Percentiles rank a stretch among this genome's conserved stretches.
These are phyloP conservation scores for Yarrowia alimentaria DNA, from an alignment of 805 yeast species.

Conservation along the genomic window DNA sequence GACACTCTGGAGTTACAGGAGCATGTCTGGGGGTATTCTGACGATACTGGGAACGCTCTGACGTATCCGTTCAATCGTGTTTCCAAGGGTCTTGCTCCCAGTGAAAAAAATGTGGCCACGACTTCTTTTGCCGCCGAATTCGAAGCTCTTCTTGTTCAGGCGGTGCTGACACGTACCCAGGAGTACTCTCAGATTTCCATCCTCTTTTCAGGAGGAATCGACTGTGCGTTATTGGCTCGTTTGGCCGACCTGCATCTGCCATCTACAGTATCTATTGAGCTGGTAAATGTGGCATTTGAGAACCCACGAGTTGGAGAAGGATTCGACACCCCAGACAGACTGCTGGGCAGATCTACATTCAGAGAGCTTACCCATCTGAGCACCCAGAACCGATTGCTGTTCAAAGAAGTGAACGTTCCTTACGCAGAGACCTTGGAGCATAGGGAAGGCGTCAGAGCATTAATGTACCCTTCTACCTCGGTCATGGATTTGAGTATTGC, in stretches of 20 bases:
- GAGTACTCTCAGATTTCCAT: slow-evolving; percentile 48
- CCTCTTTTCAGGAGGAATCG: slow-evolving; percentile 92
- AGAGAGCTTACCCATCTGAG: slow-evolving; percentile 47
- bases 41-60: not conserved
- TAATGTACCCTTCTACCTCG: slow-evolving; percentile 81
- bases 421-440: slow-evolving; percentile 61
- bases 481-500: slow-evolving; percentile 97
- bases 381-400: slow-evolving; percentile 36
- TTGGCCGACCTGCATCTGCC: slow-evolving; percentile 37
- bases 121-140: not conserved
- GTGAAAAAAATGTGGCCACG: too few relatives aligned
- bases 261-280: slow-evolving; percentile 50
- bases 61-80: slow-evolving; percentile 1
- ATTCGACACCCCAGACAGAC: slow-evolving; percentile 79
- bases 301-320: slow-evolving; percentile 69
- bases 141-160: not conserved
- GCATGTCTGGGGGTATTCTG: slow-evolving; percentile 47
- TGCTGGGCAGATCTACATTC: slow-evolving; percentile 67
- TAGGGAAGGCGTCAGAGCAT: slow-evolving; percentile 51
- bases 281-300: slow-evolving; percentile 90
- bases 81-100: too few relatives aligned
- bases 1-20: slow-evolving; percentile 57
- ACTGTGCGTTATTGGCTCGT: slow-evolving; percentile 77
- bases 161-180: not conserved
- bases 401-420: slow-evolving; percentile 71